Base-by-base conservation (phyloP, 176 grass and related monocot genomes). In the Urochloa ruziziensis region DNA sequence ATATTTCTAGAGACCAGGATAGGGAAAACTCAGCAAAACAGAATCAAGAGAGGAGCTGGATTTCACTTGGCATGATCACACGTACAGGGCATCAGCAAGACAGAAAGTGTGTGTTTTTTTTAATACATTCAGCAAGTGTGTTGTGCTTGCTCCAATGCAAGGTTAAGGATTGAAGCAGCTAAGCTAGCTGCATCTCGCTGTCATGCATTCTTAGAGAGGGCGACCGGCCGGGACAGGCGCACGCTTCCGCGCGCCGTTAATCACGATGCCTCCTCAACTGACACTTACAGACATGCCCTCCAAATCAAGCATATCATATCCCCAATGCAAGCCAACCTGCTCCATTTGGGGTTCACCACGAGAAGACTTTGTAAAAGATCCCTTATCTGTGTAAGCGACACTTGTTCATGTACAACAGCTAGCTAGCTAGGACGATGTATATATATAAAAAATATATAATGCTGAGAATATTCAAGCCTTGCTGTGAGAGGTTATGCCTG, bases 401-500 rank as follows among this genome's bases (percentile, higher is more conserved):
- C 42, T 44, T 44, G 42, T 12, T 44, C 42, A 40, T 40, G n/a
- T 9, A 44, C 48, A 51, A 19, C 12, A 51, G 48, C 44, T 46
- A 46, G 44, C 44, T 44, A 44, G 42, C 42, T 46, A 46, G 44
- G 44, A 15, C 44, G 48, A 19, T 51, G 17, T 19, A 4, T 51
- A 51, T 18, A 51, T 49, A 49, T 49, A 17, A 49, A 49, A 5
- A 17, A 49, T 18, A 18, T 17, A 17, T 51, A 18, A 51, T 19
- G 48, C 16, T 6, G 24, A 47, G 70, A 67, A 57, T 35, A 49
- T 25, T 59, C 24, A 28, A 57, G 40, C 64, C 73, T 61, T 53
- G 79, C 40, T 54, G 30, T 61, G 35, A 33, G 36, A 36, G 66
- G 32, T 63, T 65, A 74, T 74, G 48, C 85, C 25, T 63, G 48